Evolutionary conservation across 192 early-diverging fungal genomes (phyloP).

Genomic region (Coemansia sp.): DNA sequence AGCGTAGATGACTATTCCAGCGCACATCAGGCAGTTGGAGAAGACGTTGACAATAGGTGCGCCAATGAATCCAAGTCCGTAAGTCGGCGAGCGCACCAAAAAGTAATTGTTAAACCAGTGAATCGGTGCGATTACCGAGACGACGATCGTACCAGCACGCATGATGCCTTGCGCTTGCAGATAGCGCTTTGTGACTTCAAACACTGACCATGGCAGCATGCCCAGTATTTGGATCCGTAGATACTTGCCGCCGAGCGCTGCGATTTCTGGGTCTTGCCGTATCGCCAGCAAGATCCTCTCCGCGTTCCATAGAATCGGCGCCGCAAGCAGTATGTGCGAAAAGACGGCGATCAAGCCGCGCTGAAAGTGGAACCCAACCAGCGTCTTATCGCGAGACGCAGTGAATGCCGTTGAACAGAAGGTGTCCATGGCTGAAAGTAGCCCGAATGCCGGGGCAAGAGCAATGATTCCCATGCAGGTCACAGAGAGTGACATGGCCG

Average conservation of each 20-base stretch:
- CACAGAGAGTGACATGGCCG: conserved; percentile 66
- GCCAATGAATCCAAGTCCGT: conserved; percentile 77
- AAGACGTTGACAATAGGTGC: conserved; percentile 79
- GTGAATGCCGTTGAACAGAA: conserved; percentile 77
- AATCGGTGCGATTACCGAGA: conserved; percentile 69
- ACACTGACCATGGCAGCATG: conserved; percentile 73
- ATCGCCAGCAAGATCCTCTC: conserved; percentile 67
- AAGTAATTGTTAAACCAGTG: conserved; percentile 75
- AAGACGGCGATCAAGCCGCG: conserved; percentile 76
- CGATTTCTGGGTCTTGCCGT: conserved; percentile 72
- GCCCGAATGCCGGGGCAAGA: conserved; percentile 67
- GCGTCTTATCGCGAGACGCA: conserved; percentile 61
- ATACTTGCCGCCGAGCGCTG: conserved; percentile 68
- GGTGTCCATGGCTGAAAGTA: conserved; percentile 74
- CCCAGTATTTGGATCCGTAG: conserved; percentile 68
- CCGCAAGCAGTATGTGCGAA: conserved; percentile 70
- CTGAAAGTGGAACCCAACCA: conserved; percentile 75
- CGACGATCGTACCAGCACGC: conserved; percentile 75
- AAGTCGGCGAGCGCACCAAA: conserved; percentile 69
- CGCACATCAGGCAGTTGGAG: conserved; percentile 72
- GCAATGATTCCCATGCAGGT: conserved; percentile 71
- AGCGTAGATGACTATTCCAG: conserved; percentile 64
- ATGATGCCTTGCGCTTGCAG: conserved; percentile 91
- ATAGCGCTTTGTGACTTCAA: conserved; percentile 83
- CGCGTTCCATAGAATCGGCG: conserved; percentile 68